Conservation (phyloP, 345 rosid species). For the Eucalyptus tenuipes region DNA sequence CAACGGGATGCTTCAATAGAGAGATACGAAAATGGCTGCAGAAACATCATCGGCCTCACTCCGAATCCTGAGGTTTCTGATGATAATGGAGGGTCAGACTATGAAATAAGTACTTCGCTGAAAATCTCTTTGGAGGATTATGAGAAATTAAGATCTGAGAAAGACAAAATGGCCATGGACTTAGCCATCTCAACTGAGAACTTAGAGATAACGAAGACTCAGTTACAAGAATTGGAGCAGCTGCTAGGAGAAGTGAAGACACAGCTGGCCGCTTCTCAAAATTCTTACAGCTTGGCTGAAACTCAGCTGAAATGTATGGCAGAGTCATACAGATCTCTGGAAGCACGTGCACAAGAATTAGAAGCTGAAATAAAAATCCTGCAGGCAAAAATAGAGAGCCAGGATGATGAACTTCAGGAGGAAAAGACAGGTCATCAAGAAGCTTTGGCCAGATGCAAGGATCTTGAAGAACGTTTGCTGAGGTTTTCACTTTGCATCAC, state of each 20-base stretch:
- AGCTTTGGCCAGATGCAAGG: constrained; percentile 58
- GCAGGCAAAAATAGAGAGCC: constrained; percentile 29
- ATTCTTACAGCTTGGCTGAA: constrained; percentile 75
- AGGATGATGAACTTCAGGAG: constrained; percentile 55
- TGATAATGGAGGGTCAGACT: constrained; percentile 38
- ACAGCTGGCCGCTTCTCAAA: constrained; percentile 55
- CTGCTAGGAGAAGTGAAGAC: constrained; percentile 59
- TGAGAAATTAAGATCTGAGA: constrained; percentile 58
- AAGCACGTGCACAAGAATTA: constrained; percentile 59
- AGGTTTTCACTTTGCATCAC: constrained; percentile 27
- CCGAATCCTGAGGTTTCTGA: constrained; percentile 66
- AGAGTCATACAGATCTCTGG: constrained; percentile 88
- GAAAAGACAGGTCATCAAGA: constrained; percentile 54
- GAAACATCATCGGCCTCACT: constrained; percentile 26
- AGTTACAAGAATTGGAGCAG: constrained; percentile 72
- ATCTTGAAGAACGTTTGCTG: constrained; percentile 70
- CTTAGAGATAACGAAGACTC: constrained; percentile 59
- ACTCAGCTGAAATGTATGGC: constrained; percentile 98
- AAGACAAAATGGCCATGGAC: constrained; percentile 47
- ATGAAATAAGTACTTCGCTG: constrained; percentile 20
- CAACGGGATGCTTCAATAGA: constrained; percentile 39
- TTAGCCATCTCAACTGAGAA: constrained; percentile 50
- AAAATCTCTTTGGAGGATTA: constrained; percentile 47
- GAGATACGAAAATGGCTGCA: constrained; percentile 40
- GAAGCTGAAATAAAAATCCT: constrained; percentile 68